Evolutionary conservation across 257 asterid genomes (phyloP).

Genomic region (Scutellaria barbata): DNA sequence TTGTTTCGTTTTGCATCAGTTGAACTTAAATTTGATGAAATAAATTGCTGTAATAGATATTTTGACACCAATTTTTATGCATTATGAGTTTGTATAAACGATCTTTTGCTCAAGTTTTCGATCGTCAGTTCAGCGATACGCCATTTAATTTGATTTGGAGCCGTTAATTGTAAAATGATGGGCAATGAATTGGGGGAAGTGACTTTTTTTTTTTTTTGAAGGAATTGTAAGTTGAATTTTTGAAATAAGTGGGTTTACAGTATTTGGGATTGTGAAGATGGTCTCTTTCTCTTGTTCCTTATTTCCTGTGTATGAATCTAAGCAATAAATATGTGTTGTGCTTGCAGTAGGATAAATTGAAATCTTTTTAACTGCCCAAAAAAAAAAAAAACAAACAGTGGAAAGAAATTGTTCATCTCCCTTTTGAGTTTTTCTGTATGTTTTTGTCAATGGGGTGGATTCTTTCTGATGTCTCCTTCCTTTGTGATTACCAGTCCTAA

Average conservation of each 20-base stretch:
- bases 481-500: not conserved
- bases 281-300: not conserved
- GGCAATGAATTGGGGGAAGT: not conserved
- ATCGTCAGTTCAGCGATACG: not conserved
- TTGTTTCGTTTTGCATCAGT: slow-evolving; percentile 24
- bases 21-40: slow-evolving; percentile 6
- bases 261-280: not conserved
- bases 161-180: slow-evolving; percentile 4
- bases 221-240: not conserved
- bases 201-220: not conserved
- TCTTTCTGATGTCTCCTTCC: not conserved
- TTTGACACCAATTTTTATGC: not conserved
- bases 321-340: not conserved
- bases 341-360: not conserved
- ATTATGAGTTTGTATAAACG: not conserved
- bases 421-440: not conserved
- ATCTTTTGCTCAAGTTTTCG: not conserved
- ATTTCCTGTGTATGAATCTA: not conserved
- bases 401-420: not conserved
- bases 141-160: not conserved
- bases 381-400: not conserved
- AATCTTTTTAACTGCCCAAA: not conserved
- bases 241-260: not conserved
- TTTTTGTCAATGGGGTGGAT: not conserved
- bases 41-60: not conserved